These are phyloP conservation scores for Grammothele lineata DNA, from an alignment of 768 basidiomycete genomes.

Conservation along the genomic window DNA sequence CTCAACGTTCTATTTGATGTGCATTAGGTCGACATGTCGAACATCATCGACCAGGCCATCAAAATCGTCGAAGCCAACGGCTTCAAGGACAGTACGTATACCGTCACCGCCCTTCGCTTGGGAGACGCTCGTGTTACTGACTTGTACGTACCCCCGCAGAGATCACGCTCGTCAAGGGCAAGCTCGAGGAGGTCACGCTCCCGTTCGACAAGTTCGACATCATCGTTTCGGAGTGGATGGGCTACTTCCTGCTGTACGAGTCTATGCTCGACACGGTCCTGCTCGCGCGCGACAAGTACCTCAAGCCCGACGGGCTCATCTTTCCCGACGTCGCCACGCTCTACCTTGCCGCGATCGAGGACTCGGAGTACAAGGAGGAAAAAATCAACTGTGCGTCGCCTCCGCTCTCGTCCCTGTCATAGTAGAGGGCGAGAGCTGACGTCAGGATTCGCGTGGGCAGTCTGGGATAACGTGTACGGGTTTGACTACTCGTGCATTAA, in stretches of 20 bases:
- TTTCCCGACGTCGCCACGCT: conserved; percentile 95
- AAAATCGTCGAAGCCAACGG: conserved; percentile 97
- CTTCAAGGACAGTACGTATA: conserved; percentile 84
- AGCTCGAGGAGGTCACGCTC: conserved; percentile 89
- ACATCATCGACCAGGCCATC: conserved; percentile 98
- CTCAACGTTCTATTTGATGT: neutral
- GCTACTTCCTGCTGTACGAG: conserved; percentile 98
- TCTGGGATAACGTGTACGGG: conserved; percentile 99
- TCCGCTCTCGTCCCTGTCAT: neutral
- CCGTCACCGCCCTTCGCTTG: too few relatives aligned
- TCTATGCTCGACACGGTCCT: conserved; percentile 99
- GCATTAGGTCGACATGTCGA: conserved; percentile 95
- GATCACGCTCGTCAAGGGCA: conserved; percentile 96
- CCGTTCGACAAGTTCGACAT: conserved; percentile 94
- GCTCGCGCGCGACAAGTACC: conserved; percentile 93
- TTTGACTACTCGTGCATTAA: conserved; percentile 99
- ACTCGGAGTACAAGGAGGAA: conserved; percentile 99
- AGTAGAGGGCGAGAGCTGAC: too few relatives aligned
- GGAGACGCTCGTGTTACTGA: too few relatives aligned
- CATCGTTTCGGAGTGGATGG: conserved; percentile 99
- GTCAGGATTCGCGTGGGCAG: too few relatives aligned
- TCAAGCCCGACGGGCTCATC: conserved; percentile 85
- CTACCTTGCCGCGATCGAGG: conserved; percentile 96
- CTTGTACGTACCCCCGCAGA: too few relatives aligned
- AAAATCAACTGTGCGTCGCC: conserved; percentile 91